Percentiles rank a stretch among this genome's conserved stretches.
These are phyloP conservation scores for Stenocarpella maydis DNA, from an alignment of 2,329 filamentous ascomycete genomes.

Conservation along the genomic window DNA sequence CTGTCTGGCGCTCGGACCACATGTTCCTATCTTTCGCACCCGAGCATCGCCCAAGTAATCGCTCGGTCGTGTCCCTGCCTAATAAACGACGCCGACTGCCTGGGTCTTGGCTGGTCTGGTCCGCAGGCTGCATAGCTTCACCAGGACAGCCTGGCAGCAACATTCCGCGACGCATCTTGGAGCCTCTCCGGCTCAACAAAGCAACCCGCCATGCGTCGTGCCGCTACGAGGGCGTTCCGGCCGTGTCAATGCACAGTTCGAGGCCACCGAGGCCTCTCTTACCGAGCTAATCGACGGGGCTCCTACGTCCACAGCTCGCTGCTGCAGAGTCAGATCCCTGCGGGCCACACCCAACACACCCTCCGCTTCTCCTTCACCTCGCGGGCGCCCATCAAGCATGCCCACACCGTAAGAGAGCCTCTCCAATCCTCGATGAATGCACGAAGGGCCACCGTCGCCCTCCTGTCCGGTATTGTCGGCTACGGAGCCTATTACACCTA, in stretches of 20 bases:
- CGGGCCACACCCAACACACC: slow-evolving; percentile 34
- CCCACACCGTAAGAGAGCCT: slow-evolving; percentile 50
- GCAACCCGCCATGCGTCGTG: slow-evolving; percentile 73
- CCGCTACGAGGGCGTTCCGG: slow-evolving; percentile 72
- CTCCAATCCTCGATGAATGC: slow-evolving; percentile 79
- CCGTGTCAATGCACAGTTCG: slow-evolving; percentile 71
- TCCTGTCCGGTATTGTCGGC: slow-evolving; percentile 76
- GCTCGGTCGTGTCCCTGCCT: neutral
- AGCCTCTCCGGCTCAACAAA: slow-evolving; percentile 26
- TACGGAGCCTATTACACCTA: slow-evolving; percentile 82
- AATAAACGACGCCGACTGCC: slow-evolving; percentile 19
- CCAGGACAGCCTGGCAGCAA: slow-evolving; percentile 5
- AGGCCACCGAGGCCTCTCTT: slow-evolving; percentile 46
- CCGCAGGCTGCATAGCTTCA: slow-evolving; percentile 16
- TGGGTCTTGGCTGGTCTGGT: slow-evolving; percentile 13
- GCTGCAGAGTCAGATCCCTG: slow-evolving; percentile 37
- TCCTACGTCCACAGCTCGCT: slow-evolving; percentile 41
- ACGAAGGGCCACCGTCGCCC: slow-evolving; percentile 71
- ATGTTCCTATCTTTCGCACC: slow-evolving; percentile 28
- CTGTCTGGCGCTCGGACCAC: slow-evolving; percentile 20
- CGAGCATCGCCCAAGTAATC: neutral
- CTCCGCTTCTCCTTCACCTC: slow-evolving; percentile 38
- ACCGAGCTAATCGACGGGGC: slow-evolving; percentile 59
- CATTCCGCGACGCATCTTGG: slow-evolving; percentile 7
- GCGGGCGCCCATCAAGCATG: slow-evolving; percentile 47